Percentiles rank a stretch among this genome's conserved stretches.
Conservation (phyloP, 768 basidiomycete species). For the Tricholoma sp. region DNA sequence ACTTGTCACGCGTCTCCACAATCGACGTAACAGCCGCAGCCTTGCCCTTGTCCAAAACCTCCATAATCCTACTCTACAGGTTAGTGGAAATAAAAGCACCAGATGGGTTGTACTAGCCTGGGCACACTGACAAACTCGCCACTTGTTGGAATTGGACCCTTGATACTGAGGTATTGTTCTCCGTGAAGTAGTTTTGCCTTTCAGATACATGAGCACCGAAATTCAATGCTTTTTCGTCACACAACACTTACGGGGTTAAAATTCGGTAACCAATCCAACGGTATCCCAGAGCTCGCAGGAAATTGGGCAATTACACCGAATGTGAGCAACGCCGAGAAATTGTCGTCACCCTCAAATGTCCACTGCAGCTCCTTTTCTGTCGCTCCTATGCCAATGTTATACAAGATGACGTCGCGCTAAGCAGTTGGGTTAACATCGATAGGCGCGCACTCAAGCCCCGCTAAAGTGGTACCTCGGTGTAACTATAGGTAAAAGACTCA, state of each 20-base stretch:
- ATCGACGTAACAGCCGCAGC: slow-evolving; percentile 83
- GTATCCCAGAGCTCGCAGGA: slow-evolving; percentile 55
- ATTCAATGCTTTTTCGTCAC: not conserved
- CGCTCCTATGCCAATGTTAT: slow-evolving; percentile 93
- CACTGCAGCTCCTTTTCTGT: slow-evolving; percentile 89
- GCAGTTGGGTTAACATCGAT: not conserved
- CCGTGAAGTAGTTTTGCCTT: slow-evolving; percentile 97
- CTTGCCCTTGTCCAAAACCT: slow-evolving; percentile 89
- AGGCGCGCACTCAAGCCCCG: not conserved
- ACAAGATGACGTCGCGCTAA: slow-evolving; percentile 82
- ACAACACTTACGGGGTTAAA: slow-evolving; percentile 75
- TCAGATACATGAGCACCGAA: not conserved
- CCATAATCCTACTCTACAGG: slow-evolving; percentile 47
- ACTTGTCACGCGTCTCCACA: slow-evolving; percentile 76
- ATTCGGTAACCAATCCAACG: slow-evolving; percentile 88
- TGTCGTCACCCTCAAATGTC: slow-evolving; percentile 86
- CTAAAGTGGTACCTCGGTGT: slow-evolving; percentile 53
- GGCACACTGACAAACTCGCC: slow-evolving; percentile 74
- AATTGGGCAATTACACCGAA: slow-evolving; percentile 97
- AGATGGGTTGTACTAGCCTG: slow-evolving; percentile 38
- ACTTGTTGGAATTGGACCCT: slow-evolving; percentile 79
- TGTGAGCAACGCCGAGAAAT: slow-evolving; percentile 84
- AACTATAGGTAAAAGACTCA: slow-evolving; percentile 60
- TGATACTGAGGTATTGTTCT: slow-evolving; percentile 91
- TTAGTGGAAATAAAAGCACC: not conserved